Evolutionary conservation across 768 basidiomycete genomes (phyloP), one percentile per base, ranked within the genome.

Genomic region (Tephrocybe sp.): DNA sequence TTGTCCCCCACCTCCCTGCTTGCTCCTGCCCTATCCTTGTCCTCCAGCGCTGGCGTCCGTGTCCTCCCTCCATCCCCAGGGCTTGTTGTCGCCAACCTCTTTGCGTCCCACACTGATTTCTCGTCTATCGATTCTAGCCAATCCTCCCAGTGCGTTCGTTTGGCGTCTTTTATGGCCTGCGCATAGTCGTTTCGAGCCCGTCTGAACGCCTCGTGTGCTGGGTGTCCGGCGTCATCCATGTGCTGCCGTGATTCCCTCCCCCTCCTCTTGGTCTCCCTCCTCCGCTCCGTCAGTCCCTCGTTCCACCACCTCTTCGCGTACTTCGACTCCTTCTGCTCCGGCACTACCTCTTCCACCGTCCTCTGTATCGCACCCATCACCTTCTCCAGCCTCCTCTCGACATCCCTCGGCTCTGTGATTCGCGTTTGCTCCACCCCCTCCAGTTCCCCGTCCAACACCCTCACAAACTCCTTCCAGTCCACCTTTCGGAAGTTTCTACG

Each of bases 1-100:
- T 66, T 69, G 25, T 60, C 50, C 4, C 37, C 52, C 4, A 57
- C 45, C 22, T 45, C 47, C 0, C 1, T 11, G 22, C 21, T 10
- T 15, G 36, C 4, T 13, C 15, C 1, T 52, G 29, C 0, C 23
- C 21, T 3, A 54, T 45, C 11, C n/a, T 21, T 0, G 23, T 45
- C 5, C 43, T 15, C 42, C 1, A 68, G 55, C 1, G 63, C 57
- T 16, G 66, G 67, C 12, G 68, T 61, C 10, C 64, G 40, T 0
- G 61, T 12, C 15, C 24, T 45, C n/a, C 61, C 61, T 8, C 64
- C 63, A 39, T 70, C 68, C 1, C 52, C 47, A n/a, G 47, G 42
- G 25, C 54, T 56, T 0, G 29, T 39, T 0, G 40, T 60, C 0
- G 65, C 34, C 19, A 64, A 67, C 1, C 29, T 48, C 53, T 63